Conservation (phyloP, 164 flowering plant genomes). For the Tetrastigma voinierianum region DNA sequence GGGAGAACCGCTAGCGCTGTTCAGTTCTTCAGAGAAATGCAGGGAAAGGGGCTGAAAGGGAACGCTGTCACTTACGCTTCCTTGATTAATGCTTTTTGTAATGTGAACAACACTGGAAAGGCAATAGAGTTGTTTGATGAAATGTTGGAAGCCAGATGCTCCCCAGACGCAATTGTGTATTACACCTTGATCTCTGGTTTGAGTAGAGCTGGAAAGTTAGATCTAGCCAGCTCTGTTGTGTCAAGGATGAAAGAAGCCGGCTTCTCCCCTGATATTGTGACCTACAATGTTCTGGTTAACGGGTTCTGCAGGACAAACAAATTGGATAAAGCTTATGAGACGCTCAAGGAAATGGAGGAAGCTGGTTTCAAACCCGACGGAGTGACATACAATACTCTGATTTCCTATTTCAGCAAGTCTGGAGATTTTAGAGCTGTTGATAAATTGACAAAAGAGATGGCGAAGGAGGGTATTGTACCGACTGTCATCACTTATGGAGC, state of each 20-base stretch:
- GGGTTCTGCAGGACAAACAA: conserved; percentile 70
- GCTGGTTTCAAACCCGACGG: conserved; percentile 48
- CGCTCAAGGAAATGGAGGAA: conserved; percentile 65
- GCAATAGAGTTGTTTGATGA: conserved; percentile 63
- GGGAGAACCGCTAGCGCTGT: conserved; percentile 64
- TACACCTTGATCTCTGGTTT: conserved; percentile 67
- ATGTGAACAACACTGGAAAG: conserved; percentile 54
- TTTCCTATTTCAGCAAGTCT: conserved; percentile 52
- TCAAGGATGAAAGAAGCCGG: conserved; percentile 61
- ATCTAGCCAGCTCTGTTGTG: conserved; percentile 51
- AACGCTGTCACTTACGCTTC: conserved; percentile 53
- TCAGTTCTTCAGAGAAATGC: conserved; percentile 49
- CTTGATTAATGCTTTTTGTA: conserved; percentile 63
- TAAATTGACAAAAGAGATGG: conserved; percentile 50
- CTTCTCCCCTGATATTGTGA: conserved; percentile 43
- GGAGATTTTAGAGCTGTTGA: conserved; percentile 50
- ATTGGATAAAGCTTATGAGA: conserved; percentile 50
- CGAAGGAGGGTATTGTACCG: conserved; percentile 42
- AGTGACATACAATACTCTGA: conserved; percentile 71
- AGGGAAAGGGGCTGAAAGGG: conserved; percentile 52
- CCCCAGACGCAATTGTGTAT: conserved; percentile 68
- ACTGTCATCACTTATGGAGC: conserved; percentile 77
- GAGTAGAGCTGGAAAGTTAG: conserved; percentile 54
- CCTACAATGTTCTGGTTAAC: conserved; percentile 63
- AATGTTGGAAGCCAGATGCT: conserved; percentile 36